Base-by-base conservation (phyloP, 2,329 filamentous ascomycete genomes). In the Aspergillus floridensis region DNA sequence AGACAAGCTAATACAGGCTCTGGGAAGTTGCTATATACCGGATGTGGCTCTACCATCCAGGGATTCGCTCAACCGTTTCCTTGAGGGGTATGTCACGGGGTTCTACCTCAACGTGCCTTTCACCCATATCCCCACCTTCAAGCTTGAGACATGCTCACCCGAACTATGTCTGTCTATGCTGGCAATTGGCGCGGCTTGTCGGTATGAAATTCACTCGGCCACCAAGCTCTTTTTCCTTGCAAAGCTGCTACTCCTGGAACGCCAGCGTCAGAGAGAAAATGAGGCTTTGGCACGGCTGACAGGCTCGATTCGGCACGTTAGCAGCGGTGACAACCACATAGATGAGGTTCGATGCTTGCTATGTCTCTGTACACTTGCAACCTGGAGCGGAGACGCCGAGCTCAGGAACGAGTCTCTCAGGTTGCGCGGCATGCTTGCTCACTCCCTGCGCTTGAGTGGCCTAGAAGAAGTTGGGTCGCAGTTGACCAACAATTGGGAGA, bases 61-160 rank as follows among this genome's bases (percentile, higher is more conserved):
- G 14, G 38, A 47, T 24, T 22, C 58, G 3, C 44, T 60, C 8
- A 60, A 55, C 12, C 51, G 55, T 14, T 60, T 50, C 19, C 12
- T 60, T 5, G 55, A 50, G 1, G 55, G 59, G 14, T 60, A 60
- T 41, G 50, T 60, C 47, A 54, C 54, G 8, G 55, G 59, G 14
- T 60, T 60, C 46, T 57, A 57, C n/a, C 24, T 51, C 24, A 51
- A 54, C 12, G 44, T 44, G 1, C 50, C 59, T 12, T 57, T 60
- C 19, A 57, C 55, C 1, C 59, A 60, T 46, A 44, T 38, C 5
- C 59, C 54, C 11, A 57, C 59, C 10, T 57, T 58, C 19, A 57
- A 48, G 22, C 46, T 60, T 5, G 31, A 50, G 2, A 7, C 26
- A 29, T 60, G 50, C 55, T 52, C 55, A 1, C 55, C 55, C 2